phyloP scores from a whole-genome alignment of 768 basidiomycete species.

The Pulveroboletus sp. region DNA sequence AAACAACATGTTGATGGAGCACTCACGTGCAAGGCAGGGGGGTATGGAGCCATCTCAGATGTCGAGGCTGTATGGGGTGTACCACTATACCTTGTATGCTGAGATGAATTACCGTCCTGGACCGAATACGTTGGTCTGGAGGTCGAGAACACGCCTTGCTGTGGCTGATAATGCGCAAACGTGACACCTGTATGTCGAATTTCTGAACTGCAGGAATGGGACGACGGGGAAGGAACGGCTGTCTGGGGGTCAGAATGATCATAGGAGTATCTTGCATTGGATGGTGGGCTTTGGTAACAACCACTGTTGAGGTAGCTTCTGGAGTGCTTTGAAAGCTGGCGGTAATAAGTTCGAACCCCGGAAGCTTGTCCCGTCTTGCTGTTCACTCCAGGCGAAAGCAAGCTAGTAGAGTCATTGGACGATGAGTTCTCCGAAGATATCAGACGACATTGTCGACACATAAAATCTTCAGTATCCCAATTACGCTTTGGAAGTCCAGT shows the following conservation, averaged over 20 bases:
- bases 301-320: conserved; percentile 14
- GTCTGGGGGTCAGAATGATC: conserved; percentile 19
- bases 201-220: conserved; percentile 18
- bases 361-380: conserved; percentile 10
- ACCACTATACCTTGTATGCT: conserved; percentile 15
- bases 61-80: conserved; percentile 12
- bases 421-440: conserved; percentile 10
- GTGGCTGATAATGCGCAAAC: conserved; percentile 36
- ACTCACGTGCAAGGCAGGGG: conserved; percentile 25
- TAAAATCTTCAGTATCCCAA: conserved; percentile 84
- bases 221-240: conserved; percentile 10
- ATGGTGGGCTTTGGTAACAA: conserved; percentile 13
- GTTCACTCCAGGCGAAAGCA: conserved; percentile 7
- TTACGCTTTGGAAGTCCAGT: conserved; percentile 66
- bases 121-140: conserved; percentile 28
- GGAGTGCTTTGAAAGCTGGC: conserved; percentile 11
- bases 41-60: conserved; percentile 20
- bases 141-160: conserved; percentile 34
- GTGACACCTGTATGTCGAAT: conserved; percentile 26
- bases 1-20: not conserved
- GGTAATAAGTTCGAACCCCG: conserved; percentile 11
- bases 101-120: conserved; percentile 17
- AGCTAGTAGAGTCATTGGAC: not conserved
- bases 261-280: conserved; percentile 21
- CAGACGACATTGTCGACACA: conserved; percentile 56